These are phyloP conservation scores for Crithidia thermophila DNA, from an alignment of 208 protist genomes.

Conservation along the genomic window DNA sequence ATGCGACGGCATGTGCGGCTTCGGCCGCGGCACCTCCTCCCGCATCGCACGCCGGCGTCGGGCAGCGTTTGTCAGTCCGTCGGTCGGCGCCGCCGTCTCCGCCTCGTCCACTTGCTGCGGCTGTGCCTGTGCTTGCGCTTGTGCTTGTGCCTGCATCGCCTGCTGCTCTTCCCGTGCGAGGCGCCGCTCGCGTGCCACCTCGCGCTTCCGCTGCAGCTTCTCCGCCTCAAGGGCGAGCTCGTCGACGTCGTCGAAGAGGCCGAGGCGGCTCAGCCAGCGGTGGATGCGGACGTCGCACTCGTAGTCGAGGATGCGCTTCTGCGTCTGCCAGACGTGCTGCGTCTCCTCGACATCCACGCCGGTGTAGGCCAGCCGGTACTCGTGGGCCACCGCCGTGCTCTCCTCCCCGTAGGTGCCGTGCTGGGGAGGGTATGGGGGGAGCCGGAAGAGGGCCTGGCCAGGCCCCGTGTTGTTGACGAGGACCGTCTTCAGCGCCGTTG, in stretches of 20 bases:
- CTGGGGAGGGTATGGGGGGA: conserved; percentile 54
- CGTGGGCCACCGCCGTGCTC: conserved; percentile 71
- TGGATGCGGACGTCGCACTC: conserved; percentile 87
- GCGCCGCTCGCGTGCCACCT: conserved; percentile 46
- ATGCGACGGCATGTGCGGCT: too few relatives aligned
- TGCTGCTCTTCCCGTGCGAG: neutral
- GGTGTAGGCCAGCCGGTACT: conserved; percentile 76
- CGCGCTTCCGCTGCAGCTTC: conserved; percentile 55
- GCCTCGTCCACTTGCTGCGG: neutral
- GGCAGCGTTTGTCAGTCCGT: conserved; percentile 8
- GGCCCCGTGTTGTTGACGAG: conserved; percentile 62
- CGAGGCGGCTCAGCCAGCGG: conserved; percentile 47
- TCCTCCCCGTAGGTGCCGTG: conserved; percentile 70
- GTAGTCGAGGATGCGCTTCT: conserved; percentile 84
- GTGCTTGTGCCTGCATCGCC: neutral
- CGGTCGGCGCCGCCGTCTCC: neutral
- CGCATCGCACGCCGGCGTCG: conserved; percentile 15
- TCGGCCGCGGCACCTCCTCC: neutral
- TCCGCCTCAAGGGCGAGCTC: conserved; percentile 82
- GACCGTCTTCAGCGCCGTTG: conserved; percentile 49
- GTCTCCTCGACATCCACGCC: conserved; percentile 73
- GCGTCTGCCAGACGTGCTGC: conserved; percentile 68
- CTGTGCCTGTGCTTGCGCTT: neutral
- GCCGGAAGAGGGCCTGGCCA: conserved; percentile 48
- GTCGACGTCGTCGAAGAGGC: conserved; percentile 66